Evolutionary conservation across 352 stramenopile species (phyloP), one percentile per base, ranked within the genome.

Genomic region (Phytopythium delawarense): DNA sequence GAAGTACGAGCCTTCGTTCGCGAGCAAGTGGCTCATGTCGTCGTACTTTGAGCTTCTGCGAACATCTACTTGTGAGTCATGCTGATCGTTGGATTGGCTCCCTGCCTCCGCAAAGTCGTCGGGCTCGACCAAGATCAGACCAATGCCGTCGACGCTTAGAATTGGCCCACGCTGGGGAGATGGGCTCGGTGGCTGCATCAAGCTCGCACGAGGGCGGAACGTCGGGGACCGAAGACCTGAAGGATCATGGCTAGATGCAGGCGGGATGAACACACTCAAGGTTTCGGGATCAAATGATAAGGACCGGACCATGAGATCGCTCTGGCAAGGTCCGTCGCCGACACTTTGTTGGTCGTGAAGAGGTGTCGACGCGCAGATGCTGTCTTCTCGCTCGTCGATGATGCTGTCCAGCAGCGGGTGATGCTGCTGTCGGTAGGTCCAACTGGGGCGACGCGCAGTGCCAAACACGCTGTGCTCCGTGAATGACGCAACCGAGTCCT

Each of bases 1-100:
- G 51, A 94, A 89, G 28, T 91, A 74, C 5, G 60, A 23, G 9
- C 51, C 64, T 66, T 84, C 69, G 35, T 88, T 91, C 34, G 84
- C 83, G 13, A 92, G 64, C 7, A 88, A 62, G 3, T 90, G 76
- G 18, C 70, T 84, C 59, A 85, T 74, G 15, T 73, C 13, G 8
- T 67, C 72, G 52, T 71, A 78, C 12, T 66, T 76, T 3, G 45
- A 35, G 18, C 7, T 15, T 16, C 8, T 1, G 15, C 46, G 42
- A 21, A 23, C 28, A 21, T 57, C 54, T 63, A 48, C 5, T 72
- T 64, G 44, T 18, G 32, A 20, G 3, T 18, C 35, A 28, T 28
- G 42, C 20, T 49, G 42, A 18, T 12, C 42, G 15, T 21, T 20
- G 7, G 40, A 6, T 20, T 44, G 37, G 16, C n/a, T 20, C 4